Base-by-base conservation (phyloP, 176 grass and related monocot species). In the Lolium multiflorum region DNA sequence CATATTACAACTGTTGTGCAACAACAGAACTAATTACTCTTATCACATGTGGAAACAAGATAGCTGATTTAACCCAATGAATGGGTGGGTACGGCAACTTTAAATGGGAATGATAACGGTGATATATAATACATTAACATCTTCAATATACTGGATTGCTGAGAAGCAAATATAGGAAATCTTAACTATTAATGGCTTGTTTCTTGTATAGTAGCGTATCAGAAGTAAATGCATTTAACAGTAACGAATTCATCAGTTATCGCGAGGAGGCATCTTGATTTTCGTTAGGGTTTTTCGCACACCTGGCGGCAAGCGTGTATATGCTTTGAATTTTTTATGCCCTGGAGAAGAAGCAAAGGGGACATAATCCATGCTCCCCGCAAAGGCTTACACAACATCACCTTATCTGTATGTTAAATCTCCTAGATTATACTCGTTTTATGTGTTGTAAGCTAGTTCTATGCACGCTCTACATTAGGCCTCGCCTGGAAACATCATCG, bases 191-290 rank as follows among this genome's bases (percentile, higher is more conserved):
- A 83, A 35, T 47, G 22, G 9, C 16, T 5, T 73, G 37, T 59
- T 37, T 43, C n/a, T 83, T 59, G 81, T 59, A 83, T 24, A 83
- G 37, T 60, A 54, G 70, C 10, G 37, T 76, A 64, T 71, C 26
- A 41, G 16, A 71, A 41, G 41, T 9, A 49, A 81, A 68, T 68
- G n/a, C 24, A 51, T 68, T 82, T 13, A 8, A 41, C 17, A 50
- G 17, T 76, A 37, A 16, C 17, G 17, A 64, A 0, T 6, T n/a
- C 31, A 68, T 15, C 16, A 50, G 16, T 48, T 37, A 74, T 35
- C 6, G 38, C 46, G 17, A 64, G 5, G 14, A 21, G 55, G 9
- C 2, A 48, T 64, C 2, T 67, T 37, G 24, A 7, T 48, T 4
- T 28, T 48, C 22, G n/a, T 81, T 17, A 43, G 62, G 26, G 22